These are phyloP conservation scores for Pleurotus pulmonarius DNA, from an alignment of 768 basidiomycete species.

Conservation along the genomic window DNA sequence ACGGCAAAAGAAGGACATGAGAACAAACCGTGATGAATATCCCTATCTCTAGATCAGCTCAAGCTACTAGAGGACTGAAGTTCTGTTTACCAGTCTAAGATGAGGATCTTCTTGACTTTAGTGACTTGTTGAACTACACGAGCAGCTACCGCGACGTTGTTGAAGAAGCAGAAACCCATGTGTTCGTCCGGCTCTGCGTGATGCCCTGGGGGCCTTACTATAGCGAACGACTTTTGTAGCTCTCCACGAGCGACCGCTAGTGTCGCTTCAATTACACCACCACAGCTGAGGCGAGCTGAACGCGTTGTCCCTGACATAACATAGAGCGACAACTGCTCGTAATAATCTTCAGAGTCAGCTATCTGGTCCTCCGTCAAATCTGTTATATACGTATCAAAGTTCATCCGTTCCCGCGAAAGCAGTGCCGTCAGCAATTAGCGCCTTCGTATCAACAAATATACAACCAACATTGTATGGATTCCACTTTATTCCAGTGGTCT, in stretches of 20 bases:
- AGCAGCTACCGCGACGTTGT: constrained; percentile 93
- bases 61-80: constrained; percentile 4
- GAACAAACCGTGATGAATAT: constrained; percentile 82
- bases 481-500: constrained; percentile 89
- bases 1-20: not conserved
- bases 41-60: constrained; percentile 50
- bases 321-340: constrained; percentile 90
- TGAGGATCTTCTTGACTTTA: constrained; percentile 74
- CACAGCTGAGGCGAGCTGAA: constrained; percentile 86
- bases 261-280: constrained; percentile 90
- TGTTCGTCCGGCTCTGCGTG: constrained; percentile 97
- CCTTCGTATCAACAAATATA: not conserved
- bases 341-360: constrained; percentile 72
- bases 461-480: constrained; percentile 72
- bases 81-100: constrained; percentile 84
- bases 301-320: constrained; percentile 82
- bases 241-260: constrained; percentile 78
- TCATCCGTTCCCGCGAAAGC: no score
- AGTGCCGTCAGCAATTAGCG: no score
- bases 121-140: constrained; percentile 74
- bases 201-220: constrained; percentile 96
- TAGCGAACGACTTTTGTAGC: constrained; percentile 86
- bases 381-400: constrained; percentile 25
- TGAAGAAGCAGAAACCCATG: constrained; percentile 99
- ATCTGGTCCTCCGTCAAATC: constrained; percentile 77